Evolutionary conservation across 2,329 filamentous ascomycete species (phyloP), one percentile per base, ranked within the genome.

Genomic region (Trichoderma pleuroti): DNA sequence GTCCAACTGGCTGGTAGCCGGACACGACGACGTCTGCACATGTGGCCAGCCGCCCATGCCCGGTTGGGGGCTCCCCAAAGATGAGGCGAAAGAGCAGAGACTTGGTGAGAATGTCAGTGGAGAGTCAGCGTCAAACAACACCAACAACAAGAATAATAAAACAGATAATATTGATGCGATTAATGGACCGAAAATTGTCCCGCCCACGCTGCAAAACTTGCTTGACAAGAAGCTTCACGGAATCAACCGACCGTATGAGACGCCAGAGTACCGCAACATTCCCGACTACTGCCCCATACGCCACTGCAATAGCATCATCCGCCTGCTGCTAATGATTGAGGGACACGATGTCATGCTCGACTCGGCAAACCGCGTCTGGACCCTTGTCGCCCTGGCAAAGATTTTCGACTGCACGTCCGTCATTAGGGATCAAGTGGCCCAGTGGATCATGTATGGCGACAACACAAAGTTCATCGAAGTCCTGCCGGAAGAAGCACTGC

Each of bases 301-400:
- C 3, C 91, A 93, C 76, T 82, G 87, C 14, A 86, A 86, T 32
- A 86, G 86, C 24, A 88, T 96, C 39, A 83, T 92, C 59, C 84
- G 89, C 1, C 80, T 93, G 0, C 81, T 93, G 5, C 83, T 87
- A 74, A 82, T 86, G 12, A 84, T 92, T 52, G 83, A 88, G 72
- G 86, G 86, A 3, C 81, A 85, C 4, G 80, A 84, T 34, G 82
- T 89, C 0, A 80, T 83, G 1, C 77, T 93, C 16, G 86, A 92
- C 77, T 92, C 90, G 0, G 90, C 91, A 0, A 83, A 86, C 12
- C 88, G 91, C 16, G 80, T 91, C 46, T 92, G 88, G 84, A 92
- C 90, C 0, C 83, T 92, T n/a, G 86, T 88, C 39, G 87, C 86
- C 4, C 78, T 92, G 10, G 87, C 88, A 9, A 87, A 87, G 71